phyloP scores from a whole-genome alignment of 1,284 basidiomycete genomes.

The Ganoderma lucidum region DNA sequence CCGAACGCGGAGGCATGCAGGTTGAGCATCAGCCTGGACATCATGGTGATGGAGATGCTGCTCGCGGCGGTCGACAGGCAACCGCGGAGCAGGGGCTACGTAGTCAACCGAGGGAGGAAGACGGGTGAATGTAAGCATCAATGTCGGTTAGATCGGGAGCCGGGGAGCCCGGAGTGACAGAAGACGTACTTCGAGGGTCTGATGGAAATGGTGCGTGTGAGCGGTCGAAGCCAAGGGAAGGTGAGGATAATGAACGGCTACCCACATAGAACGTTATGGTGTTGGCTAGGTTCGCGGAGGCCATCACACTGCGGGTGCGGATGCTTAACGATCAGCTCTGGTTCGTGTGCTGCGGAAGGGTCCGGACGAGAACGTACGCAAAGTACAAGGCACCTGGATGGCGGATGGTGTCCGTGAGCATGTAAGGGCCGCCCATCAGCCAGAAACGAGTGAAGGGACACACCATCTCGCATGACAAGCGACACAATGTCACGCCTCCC shows the following conservation, averaged over 20 bases:
- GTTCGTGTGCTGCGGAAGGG: not conserved
- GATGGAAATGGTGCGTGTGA: conserved; percentile 7
- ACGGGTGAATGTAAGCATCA: not conserved
- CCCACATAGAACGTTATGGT: conserved; percentile 46
- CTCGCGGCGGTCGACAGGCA: conserved; percentile 40
- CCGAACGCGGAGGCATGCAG: conserved; percentile 36
- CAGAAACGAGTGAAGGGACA: not conserved
- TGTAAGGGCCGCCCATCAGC: not conserved
- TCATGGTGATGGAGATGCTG: conserved; percentile 47
- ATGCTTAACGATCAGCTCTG: conserved; percentile 9
- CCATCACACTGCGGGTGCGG: conserved; percentile 41
- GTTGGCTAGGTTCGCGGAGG: conserved; percentile 41
- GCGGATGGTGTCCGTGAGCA: conserved; percentile 4
- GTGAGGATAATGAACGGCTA: conserved; percentile 9
- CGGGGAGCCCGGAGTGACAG: conserved; percentile 20
- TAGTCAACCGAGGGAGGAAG: not conserved
- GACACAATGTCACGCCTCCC: conserved; percentile 34
- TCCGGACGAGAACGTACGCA: conserved; percentile 35
- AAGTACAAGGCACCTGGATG: conserved; percentile 42
- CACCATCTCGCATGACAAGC: conserved; percentile 42
- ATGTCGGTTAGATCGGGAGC: not conserved
- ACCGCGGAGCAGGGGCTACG: conserved; percentile 40
- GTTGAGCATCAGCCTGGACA: conserved; percentile 50
- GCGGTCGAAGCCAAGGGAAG: not conserved
- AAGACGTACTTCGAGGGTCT: conserved; percentile 24